Percentiles rank a stretch among this genome's conserved stretches.
Evolutionary conservation across 306 rosid species (phyloP).

Genomic region (Clitoria ternatea): DNA sequence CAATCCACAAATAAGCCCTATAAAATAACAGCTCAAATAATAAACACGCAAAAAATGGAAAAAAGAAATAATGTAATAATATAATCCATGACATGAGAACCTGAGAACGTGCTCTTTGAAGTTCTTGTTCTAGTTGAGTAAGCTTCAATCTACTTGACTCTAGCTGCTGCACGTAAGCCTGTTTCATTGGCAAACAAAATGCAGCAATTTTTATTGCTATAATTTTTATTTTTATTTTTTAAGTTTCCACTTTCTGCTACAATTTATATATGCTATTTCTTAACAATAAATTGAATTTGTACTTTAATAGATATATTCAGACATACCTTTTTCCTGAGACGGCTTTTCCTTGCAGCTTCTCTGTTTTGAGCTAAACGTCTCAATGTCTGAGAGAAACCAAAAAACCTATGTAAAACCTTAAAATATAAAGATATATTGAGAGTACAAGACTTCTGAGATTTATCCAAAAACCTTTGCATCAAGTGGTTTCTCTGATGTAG

Average conservation of each 20-base stretch:
- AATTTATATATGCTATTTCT: background rate
- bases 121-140: conserved; percentile 84
- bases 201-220: background rate
- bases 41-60: background rate
- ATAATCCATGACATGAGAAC: conserved; percentile 30
- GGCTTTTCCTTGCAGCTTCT: conserved; percentile 97
- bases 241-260: background rate
- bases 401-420: background rate
- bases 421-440: background rate
- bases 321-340: conserved; percentile 81
- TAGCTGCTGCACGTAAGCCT: conserved; percentile 94
- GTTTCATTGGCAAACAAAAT: background rate
- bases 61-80: background rate
- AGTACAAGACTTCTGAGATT: background rate
- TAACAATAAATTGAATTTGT: background rate
- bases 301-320: background rate
- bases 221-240: too few species aligned
- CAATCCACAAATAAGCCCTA: conserved; percentile 69
- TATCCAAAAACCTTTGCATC: conserved; percentile 73
- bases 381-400: conserved; percentile 46
- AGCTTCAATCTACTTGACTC: conserved; percentile 89
- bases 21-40: conserved; percentile 11
- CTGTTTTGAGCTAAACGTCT: conserved; percentile 96
- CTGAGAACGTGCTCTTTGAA: conserved; percentile 88
- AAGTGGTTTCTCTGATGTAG: conserved; percentile 74